These are phyloP conservation scores for Aspergillus bertholletiae DNA, from an alignment of 495 filamentous ascomycete species.

Conservation along the genomic window DNA sequence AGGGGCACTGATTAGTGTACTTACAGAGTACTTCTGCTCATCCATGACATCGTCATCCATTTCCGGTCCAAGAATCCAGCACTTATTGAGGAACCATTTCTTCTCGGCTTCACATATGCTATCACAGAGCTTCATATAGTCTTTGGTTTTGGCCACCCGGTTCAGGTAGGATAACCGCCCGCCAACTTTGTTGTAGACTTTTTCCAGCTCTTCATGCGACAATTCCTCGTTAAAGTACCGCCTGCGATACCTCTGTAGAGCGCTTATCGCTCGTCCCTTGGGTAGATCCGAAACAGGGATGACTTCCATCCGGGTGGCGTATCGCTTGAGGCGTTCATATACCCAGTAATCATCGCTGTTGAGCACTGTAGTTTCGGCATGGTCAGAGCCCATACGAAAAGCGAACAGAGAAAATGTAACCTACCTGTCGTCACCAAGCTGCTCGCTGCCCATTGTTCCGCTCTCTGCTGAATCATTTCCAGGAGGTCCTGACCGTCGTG, in stretches of 20 bases:
- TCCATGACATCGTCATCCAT: constrained; percentile 99
- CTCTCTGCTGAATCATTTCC: constrained; percentile 91
- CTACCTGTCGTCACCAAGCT: constrained; percentile 75
- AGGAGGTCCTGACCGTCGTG: constrained; percentile 87
- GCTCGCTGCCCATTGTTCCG: constrained; percentile 90
- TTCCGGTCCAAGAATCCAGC: constrained; percentile 84
- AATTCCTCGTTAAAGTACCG: constrained; percentile 62
- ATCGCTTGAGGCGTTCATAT: constrained; percentile 86
- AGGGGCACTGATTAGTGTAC: constrained; percentile 17
- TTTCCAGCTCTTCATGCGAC: constrained; percentile 53
- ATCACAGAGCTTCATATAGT: constrained; percentile 76
- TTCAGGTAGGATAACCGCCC: constrained; percentile 84
- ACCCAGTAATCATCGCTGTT: constrained; percentile 98
- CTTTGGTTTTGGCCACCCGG: constrained; percentile 72
- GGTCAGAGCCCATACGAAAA: background rate
- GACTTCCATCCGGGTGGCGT: constrained; percentile 89
- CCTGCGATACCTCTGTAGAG: constrained; percentile 69
- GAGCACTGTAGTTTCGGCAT: constrained; percentile 49
- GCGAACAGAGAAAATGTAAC: background rate
- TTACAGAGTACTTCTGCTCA: constrained; percentile 88
- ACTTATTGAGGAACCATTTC: constrained; percentile 92
- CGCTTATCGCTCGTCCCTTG: constrained; percentile 69
- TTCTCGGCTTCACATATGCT: constrained; percentile 79
- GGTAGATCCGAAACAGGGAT: constrained; percentile 77
- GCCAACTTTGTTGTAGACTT: constrained; percentile 81